These are phyloP conservation scores for Poronia punctata DNA, from an alignment of 495 filamentous ascomycete species.

Conservation along the genomic window DNA sequence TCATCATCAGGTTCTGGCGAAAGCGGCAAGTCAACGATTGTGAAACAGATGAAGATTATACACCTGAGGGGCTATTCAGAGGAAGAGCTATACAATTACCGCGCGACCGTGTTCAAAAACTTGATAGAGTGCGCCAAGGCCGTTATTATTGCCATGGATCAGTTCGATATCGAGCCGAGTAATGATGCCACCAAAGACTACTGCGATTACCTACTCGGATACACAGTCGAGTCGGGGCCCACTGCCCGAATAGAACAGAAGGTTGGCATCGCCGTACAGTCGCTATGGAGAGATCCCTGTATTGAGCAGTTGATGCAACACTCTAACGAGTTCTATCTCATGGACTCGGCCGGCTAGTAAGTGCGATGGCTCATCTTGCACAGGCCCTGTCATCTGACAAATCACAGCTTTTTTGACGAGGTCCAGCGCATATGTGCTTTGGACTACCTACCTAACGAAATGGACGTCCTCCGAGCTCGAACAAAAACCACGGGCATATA, in stretches of 20 bases:
- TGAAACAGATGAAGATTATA: slow-evolving; percentile 99
- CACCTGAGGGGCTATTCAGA: slow-evolving; percentile 93
- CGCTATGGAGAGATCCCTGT: slow-evolving; percentile 84
- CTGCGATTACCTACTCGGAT: slow-evolving; percentile 75
- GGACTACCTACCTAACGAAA: slow-evolving; percentile 84
- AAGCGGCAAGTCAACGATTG: slow-evolving; percentile 97
- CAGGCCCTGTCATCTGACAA: slow-evolving; percentile 8
- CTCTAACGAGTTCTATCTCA: slow-evolving; percentile 96
- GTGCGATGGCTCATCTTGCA: slow-evolving; percentile 22
- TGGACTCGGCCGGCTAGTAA: slow-evolving; percentile 99
- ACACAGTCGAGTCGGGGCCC: slow-evolving; percentile 83
- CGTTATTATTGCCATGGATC: slow-evolving; percentile 77
- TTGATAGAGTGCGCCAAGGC: slow-evolving; percentile 92
- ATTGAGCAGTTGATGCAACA: slow-evolving; percentile 82
- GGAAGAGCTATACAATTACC: slow-evolving; percentile 87
- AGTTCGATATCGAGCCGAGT: slow-evolving; percentile 74
- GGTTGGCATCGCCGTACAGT: slow-evolving; percentile 74
- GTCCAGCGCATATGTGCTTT: slow-evolving; percentile 74
- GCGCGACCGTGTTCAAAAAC: slow-evolving; percentile 96
- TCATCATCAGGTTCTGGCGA: slow-evolving; percentile 99
- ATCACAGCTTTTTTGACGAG: slow-evolving; percentile 84
- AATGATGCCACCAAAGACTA: slow-evolving; percentile 63
- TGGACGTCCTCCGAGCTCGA: slow-evolving; percentile 87
- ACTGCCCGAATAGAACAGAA: slow-evolving; percentile 69
- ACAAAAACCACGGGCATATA: slow-evolving; percentile 99